Evolutionary conservation across 805 yeast genomes (phyloP).

Genomic region (Pichia thaimueangensis): DNA sequence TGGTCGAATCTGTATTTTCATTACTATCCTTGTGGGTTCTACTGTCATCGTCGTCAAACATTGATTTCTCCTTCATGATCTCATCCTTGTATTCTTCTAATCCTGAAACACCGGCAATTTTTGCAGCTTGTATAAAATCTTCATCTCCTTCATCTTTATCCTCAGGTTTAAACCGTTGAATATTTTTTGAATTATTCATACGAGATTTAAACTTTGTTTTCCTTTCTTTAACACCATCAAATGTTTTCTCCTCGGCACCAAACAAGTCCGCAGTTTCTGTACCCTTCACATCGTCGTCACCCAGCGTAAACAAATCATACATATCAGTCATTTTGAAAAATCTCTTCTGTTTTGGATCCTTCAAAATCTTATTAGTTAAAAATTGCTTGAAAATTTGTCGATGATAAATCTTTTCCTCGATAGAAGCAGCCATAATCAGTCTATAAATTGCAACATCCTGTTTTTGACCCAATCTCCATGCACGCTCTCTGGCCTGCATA

Average conservation of each 20-base stretch:
- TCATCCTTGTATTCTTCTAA: conserved; percentile 50
- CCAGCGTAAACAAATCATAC: conserved; percentile 81
- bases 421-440: conserved; percentile 89
- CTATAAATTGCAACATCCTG: conserved; percentile 87
- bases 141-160: conserved; percentile 48
- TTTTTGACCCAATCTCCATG: conserved; percentile 95
- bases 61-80: conserved; percentile 10
- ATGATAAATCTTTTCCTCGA: conserved; percentile 94
- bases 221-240: conserved; percentile 30
- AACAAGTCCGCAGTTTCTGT: conserved; percentile 67
- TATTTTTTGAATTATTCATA: conserved; percentile 9
- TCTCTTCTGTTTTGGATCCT: conserved; percentile 90
- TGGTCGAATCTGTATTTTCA: conserved; percentile 40
- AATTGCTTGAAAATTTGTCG: conserved; percentile 95
- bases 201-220: conserved; percentile 24
- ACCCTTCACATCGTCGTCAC: conserved; percentile 61
- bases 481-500: conserved; percentile 92
- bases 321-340: conserved; percentile 90
- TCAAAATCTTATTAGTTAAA: conserved; percentile 84
- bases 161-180: conserved; percentile 10
- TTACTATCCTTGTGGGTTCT: conserved; percentile 10
- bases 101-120: conserved; percentile 65
- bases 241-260: conserved; percentile 38
- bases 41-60: conserved; percentile 17
- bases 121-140: conserved; percentile 59